Percentiles rank a stretch among this genome's conserved stretches.
These are phyloP conservation scores for Sarocladium oryzae DNA, from an alignment of 2,329 filamentous ascomycete species.

Conservation along the genomic window DNA sequence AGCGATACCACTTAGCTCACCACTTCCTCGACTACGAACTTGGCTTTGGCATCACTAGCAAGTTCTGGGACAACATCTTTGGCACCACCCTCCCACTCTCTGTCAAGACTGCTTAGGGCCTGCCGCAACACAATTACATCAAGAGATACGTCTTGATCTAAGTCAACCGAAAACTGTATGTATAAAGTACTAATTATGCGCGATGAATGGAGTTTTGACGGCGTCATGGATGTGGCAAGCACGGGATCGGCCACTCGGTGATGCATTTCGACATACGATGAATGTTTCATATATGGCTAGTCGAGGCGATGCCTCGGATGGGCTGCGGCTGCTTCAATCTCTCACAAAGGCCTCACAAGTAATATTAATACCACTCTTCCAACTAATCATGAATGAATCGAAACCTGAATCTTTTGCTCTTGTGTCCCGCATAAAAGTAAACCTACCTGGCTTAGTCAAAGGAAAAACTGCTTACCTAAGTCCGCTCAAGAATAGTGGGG, in stretches of 20 bases:
- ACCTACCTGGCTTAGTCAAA: no score
- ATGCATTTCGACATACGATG: neutral
- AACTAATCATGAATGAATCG: neutral
- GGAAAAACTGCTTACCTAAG: no score
- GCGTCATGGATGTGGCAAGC: neutral
- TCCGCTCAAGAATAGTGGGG: no score
- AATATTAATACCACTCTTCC: constrained; percentile 1
- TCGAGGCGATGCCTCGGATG: neutral
- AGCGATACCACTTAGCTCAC: constrained; percentile 96
- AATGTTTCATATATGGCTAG: neutral
- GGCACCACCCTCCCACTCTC: constrained; percentile 67
- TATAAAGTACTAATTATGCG: constrained; percentile 5
- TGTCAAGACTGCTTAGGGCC: constrained; percentile 25
- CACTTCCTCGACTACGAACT: constrained; percentile 98
- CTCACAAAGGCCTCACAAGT: neutral
- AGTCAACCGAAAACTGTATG: no score
- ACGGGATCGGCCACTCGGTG: neutral
- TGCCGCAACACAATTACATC: neutral
- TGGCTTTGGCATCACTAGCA: constrained; percentile 92
- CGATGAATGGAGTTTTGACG: constrained; percentile 7
- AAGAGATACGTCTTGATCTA: neutral
- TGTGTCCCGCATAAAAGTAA: no score
- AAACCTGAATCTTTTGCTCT: no score
- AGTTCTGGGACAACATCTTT: constrained; percentile 92
- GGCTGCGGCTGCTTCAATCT: neutral